phyloP scores from a whole-genome alignment of 768 basidiomycete species.

The Suillus occidentalis region DNA sequence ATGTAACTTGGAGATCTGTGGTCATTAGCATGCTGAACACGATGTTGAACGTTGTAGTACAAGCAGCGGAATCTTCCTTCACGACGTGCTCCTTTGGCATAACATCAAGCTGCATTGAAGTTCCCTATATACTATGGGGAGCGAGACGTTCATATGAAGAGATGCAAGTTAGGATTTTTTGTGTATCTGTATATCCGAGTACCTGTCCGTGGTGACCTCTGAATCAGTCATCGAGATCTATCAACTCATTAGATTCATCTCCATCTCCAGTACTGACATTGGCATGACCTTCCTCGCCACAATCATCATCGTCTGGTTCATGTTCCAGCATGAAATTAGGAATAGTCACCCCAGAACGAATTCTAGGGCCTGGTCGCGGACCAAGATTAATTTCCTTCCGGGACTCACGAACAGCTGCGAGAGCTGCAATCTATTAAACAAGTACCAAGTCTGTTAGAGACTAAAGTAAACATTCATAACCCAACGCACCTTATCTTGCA shows the following conservation, averaged over 20 bases:
- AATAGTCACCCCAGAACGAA: conserved; percentile 58
- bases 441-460: not conserved
- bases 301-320: conserved; percentile 9
- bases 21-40: not conserved
- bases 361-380: conserved; percentile 60
- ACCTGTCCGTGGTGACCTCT: not conserved
- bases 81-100: not conserved
- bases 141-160: not conserved
- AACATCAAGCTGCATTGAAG: not conserved
- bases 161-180: not conserved
- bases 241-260: conserved; percentile 32
- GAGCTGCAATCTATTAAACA: conserved; percentile 48
- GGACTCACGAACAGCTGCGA: conserved; percentile 53
- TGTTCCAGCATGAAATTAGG: conserved; percentile 32
- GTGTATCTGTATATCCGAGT: conserved; percentile 5
- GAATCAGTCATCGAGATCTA: conserved; percentile 12
- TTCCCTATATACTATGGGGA: not conserved
- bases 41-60: not conserved
- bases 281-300: conserved; percentile 12
- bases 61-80: not conserved
- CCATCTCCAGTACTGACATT: conserved; percentile 19
- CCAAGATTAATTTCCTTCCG: conserved; percentile 58
- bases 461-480: not conserved
- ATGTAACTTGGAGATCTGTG: not conserved
- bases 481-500: conserved; percentile 58